phyloP scores from a whole-genome alignment of 495 filamentous ascomycete species.

The Penicillium subrubescens region DNA sequence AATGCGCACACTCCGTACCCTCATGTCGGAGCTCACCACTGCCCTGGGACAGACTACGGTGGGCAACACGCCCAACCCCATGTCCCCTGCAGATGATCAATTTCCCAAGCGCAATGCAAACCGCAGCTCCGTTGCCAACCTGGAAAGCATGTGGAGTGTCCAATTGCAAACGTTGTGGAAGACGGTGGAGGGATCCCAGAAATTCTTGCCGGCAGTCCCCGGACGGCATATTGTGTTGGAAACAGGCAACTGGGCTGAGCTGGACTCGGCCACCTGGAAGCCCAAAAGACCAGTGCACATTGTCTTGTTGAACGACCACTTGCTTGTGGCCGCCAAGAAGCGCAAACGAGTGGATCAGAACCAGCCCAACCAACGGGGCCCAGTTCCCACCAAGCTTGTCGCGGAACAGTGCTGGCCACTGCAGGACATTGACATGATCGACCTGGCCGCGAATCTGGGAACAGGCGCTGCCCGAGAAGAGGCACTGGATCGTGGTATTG shows the following conservation, averaged over 20 bases:
- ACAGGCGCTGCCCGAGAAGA: constrained; percentile 57
- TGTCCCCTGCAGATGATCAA: constrained; percentile 52
- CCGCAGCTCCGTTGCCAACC: constrained; percentile 74
- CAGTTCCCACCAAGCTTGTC: constrained; percentile 75
- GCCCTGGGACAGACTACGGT: constrained; percentile 71
- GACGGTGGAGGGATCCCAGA: constrained; percentile 92
- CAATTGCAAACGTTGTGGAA: constrained; percentile 86
- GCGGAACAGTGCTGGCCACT: constrained; percentile 95
- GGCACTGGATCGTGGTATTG: constrained; percentile 64
- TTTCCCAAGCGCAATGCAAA: constrained; percentile 50
- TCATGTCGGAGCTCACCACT: constrained; percentile 87
- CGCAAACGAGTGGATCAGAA: constrained; percentile 81
- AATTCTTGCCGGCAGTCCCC: constrained; percentile 87
- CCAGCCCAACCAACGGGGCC: constrained; percentile 52
- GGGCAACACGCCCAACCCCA: constrained; percentile 42
- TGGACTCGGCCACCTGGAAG: constrained; percentile 97
- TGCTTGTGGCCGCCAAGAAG: constrained; percentile 86
- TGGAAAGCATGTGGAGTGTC: constrained; percentile 93
- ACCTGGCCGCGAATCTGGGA: constrained; percentile 68
- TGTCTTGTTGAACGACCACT: constrained; percentile 91
- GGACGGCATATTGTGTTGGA: constrained; percentile 91
- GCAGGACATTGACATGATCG: constrained; percentile 89
- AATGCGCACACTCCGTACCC: constrained; percentile 83
- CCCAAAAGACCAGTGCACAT: constrained; percentile 81
- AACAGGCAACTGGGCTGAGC: constrained; percentile 87